phyloP scores from a whole-genome alignment of 192 early-diverging fungal species.

The Spizellomyces punctatus region DNA sequence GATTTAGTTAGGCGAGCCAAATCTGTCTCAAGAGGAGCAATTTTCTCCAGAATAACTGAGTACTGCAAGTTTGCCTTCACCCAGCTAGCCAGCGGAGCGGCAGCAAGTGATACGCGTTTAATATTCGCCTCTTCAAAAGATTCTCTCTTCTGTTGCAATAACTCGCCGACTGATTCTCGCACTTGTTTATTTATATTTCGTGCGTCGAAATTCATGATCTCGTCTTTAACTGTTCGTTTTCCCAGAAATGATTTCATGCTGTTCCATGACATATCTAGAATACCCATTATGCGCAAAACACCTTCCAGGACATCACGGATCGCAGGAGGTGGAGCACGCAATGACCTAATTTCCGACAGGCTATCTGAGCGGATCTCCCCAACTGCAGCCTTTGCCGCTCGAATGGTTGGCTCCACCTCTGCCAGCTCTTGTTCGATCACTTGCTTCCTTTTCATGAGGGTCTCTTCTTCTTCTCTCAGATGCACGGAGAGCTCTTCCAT shows the following conservation, averaged over 20 bases:
- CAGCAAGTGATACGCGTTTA: slow-evolving; percentile 55
- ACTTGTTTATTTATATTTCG: slow-evolving; percentile 48
- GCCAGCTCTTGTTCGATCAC: slow-evolving; percentile 57
- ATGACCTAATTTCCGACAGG: slow-evolving; percentile 61
- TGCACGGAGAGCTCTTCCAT: slow-evolving; percentile 54
- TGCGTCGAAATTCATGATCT: slow-evolving; percentile 68
- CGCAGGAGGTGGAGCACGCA: slow-evolving; percentile 63
- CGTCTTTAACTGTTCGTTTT: slow-evolving; percentile 64
- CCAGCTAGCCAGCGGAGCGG: slow-evolving; percentile 64
- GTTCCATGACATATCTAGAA: slow-evolving; percentile 68
- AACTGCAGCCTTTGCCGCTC: slow-evolving; percentile 55
- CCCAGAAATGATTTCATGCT: slow-evolving; percentile 71
- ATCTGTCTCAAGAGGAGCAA: slow-evolving; percentile 56
- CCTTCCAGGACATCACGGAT: slow-evolving; percentile 67
- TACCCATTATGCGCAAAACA: slow-evolving; percentile 62
- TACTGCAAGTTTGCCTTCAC: slow-evolving; percentile 67
- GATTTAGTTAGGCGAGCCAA: slow-evolving; percentile 45
- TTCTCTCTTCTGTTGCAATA: slow-evolving; percentile 55
- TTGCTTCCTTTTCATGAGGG: slow-evolving; percentile 48
- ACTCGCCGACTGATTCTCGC: slow-evolving; percentile 52
- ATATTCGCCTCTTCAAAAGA: slow-evolving; percentile 64
- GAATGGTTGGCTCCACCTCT: slow-evolving; percentile 60
- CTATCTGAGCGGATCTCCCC: slow-evolving; percentile 62
- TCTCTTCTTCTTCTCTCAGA: slow-evolving; percentile 57
- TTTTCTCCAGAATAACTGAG: slow-evolving; percentile 55